phyloP scores from a whole-genome alignment of 2,329 filamentous ascomycete species.

The Neurospora crassa region DNA sequence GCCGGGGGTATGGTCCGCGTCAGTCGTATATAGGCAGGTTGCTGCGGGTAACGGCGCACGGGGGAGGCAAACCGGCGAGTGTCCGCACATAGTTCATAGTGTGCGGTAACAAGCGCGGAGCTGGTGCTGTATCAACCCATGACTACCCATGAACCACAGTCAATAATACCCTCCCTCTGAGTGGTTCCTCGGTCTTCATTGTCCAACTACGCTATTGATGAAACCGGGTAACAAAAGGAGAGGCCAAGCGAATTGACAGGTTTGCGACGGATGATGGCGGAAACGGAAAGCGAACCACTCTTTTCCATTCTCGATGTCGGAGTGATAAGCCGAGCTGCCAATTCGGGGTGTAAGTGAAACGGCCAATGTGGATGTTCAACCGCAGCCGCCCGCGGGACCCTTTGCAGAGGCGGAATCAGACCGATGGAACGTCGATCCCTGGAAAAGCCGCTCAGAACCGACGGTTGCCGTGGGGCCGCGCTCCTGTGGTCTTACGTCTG shows the following conservation, averaged over 20 bases:
- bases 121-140: background rate
- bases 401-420: constrained; percentile 17
- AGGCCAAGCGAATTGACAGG: background rate
- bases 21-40: background rate
- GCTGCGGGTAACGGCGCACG: background rate
- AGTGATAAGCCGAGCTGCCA: background rate
- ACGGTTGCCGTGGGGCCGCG: constrained; percentile 19
- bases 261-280: background rate
- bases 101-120: background rate
- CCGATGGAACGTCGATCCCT: constrained; percentile 12
- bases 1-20: background rate
- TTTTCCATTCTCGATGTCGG: background rate
- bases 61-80: background rate
- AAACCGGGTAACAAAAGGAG: background rate
- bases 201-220: background rate
- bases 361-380: background rate
- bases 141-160: background rate
- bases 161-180: background rate
- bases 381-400: background rate
- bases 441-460: constrained; percentile 23
- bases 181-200: background rate
- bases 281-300: background rate
- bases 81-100: background rate
- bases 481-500: constrained; percentile 1
- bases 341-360: background rate